These are phyloP conservation scores for Bremia lactucae DNA, from an alignment of 352 stramenopile genomes.

Conservation along the genomic window DNA sequence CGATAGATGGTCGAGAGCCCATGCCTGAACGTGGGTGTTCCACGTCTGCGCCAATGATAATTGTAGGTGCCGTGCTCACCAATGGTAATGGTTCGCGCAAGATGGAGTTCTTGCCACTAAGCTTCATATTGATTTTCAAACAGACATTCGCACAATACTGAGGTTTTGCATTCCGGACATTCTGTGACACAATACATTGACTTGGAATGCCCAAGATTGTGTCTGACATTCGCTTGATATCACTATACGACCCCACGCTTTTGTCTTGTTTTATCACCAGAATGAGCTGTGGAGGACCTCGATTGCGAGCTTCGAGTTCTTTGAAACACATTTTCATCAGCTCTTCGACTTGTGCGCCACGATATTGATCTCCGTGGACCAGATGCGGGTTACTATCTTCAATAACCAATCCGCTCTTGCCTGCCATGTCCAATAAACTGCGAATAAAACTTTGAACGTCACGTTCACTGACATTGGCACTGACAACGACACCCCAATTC, in stretches of 20 bases:
- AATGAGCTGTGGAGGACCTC: conserved; percentile 35
- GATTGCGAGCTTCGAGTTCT: conserved; percentile 27
- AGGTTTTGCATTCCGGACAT: conserved; percentile 28
- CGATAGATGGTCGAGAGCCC: conserved; percentile 56
- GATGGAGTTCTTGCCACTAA: conserved; percentile 55
- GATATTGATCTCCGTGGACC: conserved; percentile 28
- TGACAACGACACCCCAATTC: conserved; percentile 54
- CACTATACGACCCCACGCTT: conserved; percentile 32
- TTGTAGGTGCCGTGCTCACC: conserved; percentile 39
- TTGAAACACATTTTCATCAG: conserved; percentile 49
- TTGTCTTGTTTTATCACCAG: conserved; percentile 49
- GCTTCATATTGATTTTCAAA: conserved; percentile 73
- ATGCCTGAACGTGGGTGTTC: conserved; percentile 52
- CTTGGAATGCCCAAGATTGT: conserved; percentile 51
- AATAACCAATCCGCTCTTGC: conserved; percentile 31
- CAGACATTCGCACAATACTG: conserved; percentile 63
- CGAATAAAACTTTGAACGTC: conserved; percentile 38
- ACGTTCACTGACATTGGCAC: conserved; percentile 22
- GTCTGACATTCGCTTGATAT: conserved; percentile 74
- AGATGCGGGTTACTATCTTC: conserved; percentile 28
- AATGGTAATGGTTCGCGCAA: conserved; percentile 34
- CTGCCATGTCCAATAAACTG: conserved; percentile 23
- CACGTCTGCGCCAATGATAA: conserved; percentile 74
- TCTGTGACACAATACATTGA: conserved; percentile 52
- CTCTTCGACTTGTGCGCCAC: conserved; percentile 36